These are phyloP conservation scores for Neofusicoccum cordaticola DNA, from an alignment of 2,329 filamentous ascomycete species.

Conservation along the genomic window DNA sequence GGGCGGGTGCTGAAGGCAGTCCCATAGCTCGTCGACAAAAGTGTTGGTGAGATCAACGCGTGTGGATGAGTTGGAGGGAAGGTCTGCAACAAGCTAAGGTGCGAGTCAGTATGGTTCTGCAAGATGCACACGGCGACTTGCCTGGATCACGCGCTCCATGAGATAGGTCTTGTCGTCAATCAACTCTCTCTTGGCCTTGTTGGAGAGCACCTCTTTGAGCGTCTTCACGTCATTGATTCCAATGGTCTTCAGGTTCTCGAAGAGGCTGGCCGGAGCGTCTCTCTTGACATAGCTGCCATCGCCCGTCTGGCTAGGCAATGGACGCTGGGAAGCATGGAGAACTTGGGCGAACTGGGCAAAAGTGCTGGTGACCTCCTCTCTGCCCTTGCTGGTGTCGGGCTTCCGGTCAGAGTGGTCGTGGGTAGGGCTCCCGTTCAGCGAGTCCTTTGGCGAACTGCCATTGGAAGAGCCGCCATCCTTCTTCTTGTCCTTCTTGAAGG, in stretches of 20 bases:
- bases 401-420: constrained; percentile 22
- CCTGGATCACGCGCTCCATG: constrained; percentile 69
- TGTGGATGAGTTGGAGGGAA: constrained; percentile 17
- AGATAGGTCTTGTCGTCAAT: constrained; percentile 74
- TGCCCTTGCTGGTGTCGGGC: constrained; percentile 2
- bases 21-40: constrained; percentile 22
- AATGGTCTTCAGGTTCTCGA: constrained; percentile 58
- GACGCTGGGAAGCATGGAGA: constrained; percentile 20
- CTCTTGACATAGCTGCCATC: constrained; percentile 34
- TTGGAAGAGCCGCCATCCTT: constrained; percentile 19
- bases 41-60: constrained; percentile 22
- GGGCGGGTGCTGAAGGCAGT: constrained; percentile 22
- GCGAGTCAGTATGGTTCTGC: background rate
- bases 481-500: constrained; percentile 21
- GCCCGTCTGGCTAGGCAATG: constrained; percentile 20
- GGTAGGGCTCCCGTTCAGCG: background rate
- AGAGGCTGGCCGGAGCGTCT: constrained; percentile 50
- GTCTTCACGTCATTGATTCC: constrained; percentile 43
- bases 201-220: constrained; percentile 57
- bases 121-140: constrained; percentile 23
- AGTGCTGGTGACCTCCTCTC: constrained; percentile 14
- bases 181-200: constrained; percentile 62
- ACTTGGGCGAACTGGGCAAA: constrained; percentile 21
- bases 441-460: constrained; percentile 11
- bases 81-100: constrained; percentile 8